phyloP scores from a whole-genome alignment of 257 asterid species.

The Solanum phureja region DNA sequence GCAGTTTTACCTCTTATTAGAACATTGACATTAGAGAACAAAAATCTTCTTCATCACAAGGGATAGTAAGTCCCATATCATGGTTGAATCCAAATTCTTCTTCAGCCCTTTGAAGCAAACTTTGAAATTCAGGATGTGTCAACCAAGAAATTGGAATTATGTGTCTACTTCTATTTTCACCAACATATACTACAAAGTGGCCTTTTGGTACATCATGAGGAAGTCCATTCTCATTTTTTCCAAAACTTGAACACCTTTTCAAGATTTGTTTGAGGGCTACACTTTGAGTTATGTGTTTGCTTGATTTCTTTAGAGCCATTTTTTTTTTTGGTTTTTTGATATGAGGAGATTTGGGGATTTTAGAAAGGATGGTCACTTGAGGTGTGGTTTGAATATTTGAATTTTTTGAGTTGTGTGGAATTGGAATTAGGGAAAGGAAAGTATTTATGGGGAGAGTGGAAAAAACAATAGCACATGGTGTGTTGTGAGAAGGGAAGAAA shows the following conservation, averaged over 20 bases:
- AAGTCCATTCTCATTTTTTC: background rate
- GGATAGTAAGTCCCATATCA: conserved; percentile 10
- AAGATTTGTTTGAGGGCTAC: conserved; percentile 5
- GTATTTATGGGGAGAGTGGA: background rate
- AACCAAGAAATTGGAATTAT: conserved; percentile 4
- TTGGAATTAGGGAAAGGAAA: background rate
- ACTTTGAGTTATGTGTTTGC: background rate
- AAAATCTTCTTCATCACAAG: conserved; percentile 9
- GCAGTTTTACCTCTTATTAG: background rate
- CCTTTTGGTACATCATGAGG: conserved; percentile 11
- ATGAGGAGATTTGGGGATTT: background rate
- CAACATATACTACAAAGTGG: conserved; percentile 10
- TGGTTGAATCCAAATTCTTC: conserved; percentile 11
- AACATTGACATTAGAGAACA: background rate
- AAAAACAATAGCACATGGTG: background rate
- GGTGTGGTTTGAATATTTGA: background rate
- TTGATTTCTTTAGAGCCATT: conserved; percentile 8
- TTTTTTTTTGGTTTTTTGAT: background rate
- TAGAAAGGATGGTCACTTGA: background rate
- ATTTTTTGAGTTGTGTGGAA: background rate
- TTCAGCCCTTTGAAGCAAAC: conserved; percentile 6
- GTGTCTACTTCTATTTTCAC: conserved; percentile 9
- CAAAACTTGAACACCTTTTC: conserved; percentile 10
- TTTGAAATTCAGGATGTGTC: conserved; percentile 3
- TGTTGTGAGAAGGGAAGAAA: background rate